Base-by-base conservation (phyloP, 1,284 basidiomycete genomes). In the Mycena sp. region DNA sequence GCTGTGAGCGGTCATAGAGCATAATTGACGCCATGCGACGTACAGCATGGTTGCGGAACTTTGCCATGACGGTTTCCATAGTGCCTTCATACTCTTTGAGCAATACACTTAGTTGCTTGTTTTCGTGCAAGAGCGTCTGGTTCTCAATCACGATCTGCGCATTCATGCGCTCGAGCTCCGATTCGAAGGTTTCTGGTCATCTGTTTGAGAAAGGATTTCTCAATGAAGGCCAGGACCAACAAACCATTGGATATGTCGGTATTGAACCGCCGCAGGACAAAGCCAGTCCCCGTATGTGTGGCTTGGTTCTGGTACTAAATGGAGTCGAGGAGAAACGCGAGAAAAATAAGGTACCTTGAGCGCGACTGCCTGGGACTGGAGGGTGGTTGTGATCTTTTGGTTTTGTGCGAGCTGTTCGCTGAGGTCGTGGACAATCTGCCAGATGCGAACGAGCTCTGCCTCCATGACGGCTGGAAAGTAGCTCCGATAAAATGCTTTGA, bases 61-160 rank as follows among this genome's bases (percentile, higher is more conserved):
- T 98, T 62, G 88, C 81, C 97, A 99, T 99, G 74, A 99, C 93
- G 35, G 90, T 95, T 73, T 99, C 96, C 79, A 99, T 86, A 1
- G 96, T 98, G 65, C 86, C 84, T 76, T 99, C 97, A 75, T 98
- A 97, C 77, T 99, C 98, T 71, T 96, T 96, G 61, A 99, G 81
- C 26, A 99, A 82, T 26, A 87, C 75, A 63, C 91, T 92, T 29
- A 99, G 85, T 75, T 98, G 95, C 76, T 94, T 95, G 81, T 99
- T 98, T 78, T 99, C 97, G 69, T 98, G 91, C 52, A 93, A 82
- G 1, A 99, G 81, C 0, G 88, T 86, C 73, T 98, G 96, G 75
- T 99, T 99, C 79, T 99, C 98, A 63, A 96, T 90, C 54, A 98
- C 89, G 38, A 96, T 88, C 67, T 94, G 91, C 1, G 95, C 94